Conservation (phyloP, 2,329 filamentous ascomycete species). For the Cladosporium sp. region DNA sequence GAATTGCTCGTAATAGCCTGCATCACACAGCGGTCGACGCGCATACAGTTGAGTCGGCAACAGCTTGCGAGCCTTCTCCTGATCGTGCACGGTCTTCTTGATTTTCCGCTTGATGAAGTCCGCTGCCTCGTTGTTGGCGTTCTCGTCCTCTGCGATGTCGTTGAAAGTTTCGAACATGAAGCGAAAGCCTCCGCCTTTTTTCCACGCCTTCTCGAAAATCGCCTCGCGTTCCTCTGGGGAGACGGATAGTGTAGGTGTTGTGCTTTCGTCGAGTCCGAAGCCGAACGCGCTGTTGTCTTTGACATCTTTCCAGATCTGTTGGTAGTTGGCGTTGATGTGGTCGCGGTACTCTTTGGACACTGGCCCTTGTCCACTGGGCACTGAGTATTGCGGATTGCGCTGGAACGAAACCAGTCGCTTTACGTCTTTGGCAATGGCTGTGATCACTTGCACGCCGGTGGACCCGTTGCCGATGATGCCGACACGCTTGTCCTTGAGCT, state of each 20-base stretch:
- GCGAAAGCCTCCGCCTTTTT: conserved; percentile 34
- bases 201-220: conserved; percentile 32
- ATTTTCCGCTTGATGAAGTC: conserved; percentile 48
- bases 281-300: conserved; percentile 48
- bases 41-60: conserved; percentile 64
- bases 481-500: conserved; percentile 35
- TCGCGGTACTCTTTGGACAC: conserved; percentile 27
- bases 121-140: conserved; percentile 53
- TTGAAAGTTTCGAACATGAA: conserved; percentile 40
- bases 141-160: conserved; percentile 46
- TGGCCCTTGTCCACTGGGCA: conserved; percentile 29
- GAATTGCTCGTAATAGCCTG: conserved; percentile 31
- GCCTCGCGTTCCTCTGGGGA: conserved; percentile 27
- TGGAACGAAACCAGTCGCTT: conserved; percentile 31
- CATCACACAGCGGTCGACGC: conserved; percentile 64
- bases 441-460: conserved; percentile 32
- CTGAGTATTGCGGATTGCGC: conserved; percentile 34
- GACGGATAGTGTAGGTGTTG: conserved; percentile 20
- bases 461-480: conserved; percentile 40
- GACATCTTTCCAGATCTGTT: conserved; percentile 40
- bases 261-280: conserved; percentile 32
- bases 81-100: conserved; percentile 44
- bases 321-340: conserved; percentile 29
- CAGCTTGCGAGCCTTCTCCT: conserved; percentile 56
- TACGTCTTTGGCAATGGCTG: conserved; percentile 28